These are phyloP conservation scores for Aspergillus cavernicola DNA, from an alignment of 495 filamentous ascomycete genomes.

Conservation along the genomic window DNA sequence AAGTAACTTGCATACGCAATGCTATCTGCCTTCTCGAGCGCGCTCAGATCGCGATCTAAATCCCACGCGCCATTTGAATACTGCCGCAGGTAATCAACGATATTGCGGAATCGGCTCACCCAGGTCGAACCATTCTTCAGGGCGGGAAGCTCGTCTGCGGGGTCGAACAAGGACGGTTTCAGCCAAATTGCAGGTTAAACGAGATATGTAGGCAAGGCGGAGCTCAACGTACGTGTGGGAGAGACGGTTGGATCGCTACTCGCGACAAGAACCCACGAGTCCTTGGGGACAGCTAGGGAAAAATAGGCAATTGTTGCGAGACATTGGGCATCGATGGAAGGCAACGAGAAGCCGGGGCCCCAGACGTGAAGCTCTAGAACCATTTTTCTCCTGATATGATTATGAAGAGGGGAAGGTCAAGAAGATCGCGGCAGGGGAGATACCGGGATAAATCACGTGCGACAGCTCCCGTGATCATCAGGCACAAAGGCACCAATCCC, in stretches of 20 bases:
- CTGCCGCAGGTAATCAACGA: conserved; percentile 64
- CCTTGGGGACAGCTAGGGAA: conserved; percentile 49
- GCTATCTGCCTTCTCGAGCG: conserved; percentile 47
- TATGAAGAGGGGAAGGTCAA: neutral
- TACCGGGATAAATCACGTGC: conserved; percentile 6
- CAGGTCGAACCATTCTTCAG: conserved; percentile 61
- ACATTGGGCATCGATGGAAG: conserved; percentile 88
- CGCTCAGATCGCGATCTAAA: conserved; percentile 48
- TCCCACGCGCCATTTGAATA: conserved; percentile 51
- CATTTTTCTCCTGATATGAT: conserved; percentile 31
- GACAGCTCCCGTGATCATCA: neutral
- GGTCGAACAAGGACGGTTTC: conserved; percentile 2
- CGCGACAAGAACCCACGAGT: conserved; percentile 71
- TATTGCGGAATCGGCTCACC: conserved; percentile 68
- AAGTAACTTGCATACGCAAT: conserved; percentile 43
- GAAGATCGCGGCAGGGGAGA: neutral
- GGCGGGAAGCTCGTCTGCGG: conserved; percentile 68
- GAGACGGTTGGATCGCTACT: conserved; percentile 71
- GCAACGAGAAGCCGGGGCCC: conserved; percentile 82
- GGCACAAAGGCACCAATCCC: neutral
- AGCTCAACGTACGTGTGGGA: conserved; percentile 62
- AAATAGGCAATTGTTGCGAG: conserved; percentile 73
- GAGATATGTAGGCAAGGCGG: conserved; percentile 7
- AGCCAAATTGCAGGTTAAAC: conserved; percentile 10
- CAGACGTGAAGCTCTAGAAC: conserved; percentile 82